Conservation (phyloP, 2,329 filamentous ascomycete species). For the Calonectria pseudoturangicola region DNA sequence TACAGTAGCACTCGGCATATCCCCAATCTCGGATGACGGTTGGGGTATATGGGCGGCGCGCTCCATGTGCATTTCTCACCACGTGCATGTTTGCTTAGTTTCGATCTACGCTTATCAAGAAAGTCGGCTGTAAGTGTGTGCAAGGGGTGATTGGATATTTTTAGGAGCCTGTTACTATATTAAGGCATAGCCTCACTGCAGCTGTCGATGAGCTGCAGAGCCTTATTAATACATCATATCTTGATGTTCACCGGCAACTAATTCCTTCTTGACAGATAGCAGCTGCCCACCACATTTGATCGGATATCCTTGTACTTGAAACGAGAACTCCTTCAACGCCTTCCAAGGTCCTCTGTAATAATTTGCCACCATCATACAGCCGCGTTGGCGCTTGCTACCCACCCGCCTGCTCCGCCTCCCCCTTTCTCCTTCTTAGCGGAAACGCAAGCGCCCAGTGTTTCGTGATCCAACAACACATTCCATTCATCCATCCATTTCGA, state of each 20-base stretch:
- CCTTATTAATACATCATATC: conserved; percentile 50
- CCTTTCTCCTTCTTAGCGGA: conserved; percentile 27
- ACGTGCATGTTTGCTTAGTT: neutral
- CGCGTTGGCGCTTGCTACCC: conserved; percentile 29
- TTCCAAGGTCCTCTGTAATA: conserved; percentile 27
- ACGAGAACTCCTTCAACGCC: conserved; percentile 32
- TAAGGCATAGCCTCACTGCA: conserved; percentile 62
- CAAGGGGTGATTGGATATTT: conserved; percentile 51
- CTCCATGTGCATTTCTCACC: neutral
- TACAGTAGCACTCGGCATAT: neutral
- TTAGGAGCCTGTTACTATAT: conserved; percentile 62
- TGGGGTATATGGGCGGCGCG: neutral
- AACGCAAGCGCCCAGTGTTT: conserved; percentile 37
- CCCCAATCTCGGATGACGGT: conserved; percentile 4
- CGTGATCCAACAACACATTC: conserved; percentile 26
- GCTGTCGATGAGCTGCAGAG: conserved; percentile 57
- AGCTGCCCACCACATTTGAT: conserved; percentile 15
- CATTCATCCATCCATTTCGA: conserved; percentile 24
- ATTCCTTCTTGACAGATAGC: conserved; percentile 31
- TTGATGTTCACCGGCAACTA: conserved; percentile 44
- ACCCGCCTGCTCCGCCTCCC: conserved; percentile 23
- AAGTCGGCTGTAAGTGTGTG: conserved; percentile 4
- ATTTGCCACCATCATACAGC: conserved; percentile 25
- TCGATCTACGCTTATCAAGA: conserved; percentile 24
- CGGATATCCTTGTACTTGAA: conserved; percentile 24